Evolutionary conservation across 2,329 filamentous ascomycete genomes (phyloP).

Genomic region (Cercospora brassicicola): DNA sequence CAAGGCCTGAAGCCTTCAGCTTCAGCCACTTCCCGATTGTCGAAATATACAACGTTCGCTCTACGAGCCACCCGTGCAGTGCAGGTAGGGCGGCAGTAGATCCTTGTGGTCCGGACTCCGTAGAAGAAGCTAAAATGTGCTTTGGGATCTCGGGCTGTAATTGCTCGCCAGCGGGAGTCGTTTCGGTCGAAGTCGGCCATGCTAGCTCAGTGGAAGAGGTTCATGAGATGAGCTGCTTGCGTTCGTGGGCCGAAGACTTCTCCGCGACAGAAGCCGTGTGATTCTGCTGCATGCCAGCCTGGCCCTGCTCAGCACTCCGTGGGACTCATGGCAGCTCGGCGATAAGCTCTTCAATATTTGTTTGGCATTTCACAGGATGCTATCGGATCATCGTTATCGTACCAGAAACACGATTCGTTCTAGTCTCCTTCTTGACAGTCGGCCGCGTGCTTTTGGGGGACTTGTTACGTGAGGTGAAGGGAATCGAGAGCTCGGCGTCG

Average conservation of each 20-base stretch:
- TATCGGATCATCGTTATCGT: no score
- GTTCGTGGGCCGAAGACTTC: not conserved
- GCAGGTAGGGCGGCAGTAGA: constrained; percentile 64
- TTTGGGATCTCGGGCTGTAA: constrained; percentile 17
- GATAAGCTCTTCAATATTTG: no score
- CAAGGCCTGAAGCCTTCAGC: constrained; percentile 56
- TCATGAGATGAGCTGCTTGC: not conserved
- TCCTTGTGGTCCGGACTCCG: constrained; percentile 56
- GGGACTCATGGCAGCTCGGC: no score
- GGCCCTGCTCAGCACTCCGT: no score
- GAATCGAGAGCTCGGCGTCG: no score
- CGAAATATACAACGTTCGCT: constrained; percentile 59
- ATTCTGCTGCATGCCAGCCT: no score
- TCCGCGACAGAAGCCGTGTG: no score
- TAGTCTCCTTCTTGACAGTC: no score
- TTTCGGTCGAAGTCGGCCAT: not conserved
- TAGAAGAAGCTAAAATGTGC: constrained; percentile 51
- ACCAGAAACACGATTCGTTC: no score
- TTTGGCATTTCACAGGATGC: no score
- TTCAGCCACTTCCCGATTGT: constrained; percentile 49
- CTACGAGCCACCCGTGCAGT: constrained; percentile 59
- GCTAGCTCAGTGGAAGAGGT: not conserved
- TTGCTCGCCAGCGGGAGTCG: constrained; percentile 20
- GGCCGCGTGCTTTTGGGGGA: no score
- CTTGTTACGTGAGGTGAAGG: no score